Percentiles rank a stretch among this genome's conserved stretches.
Evolutionary conservation across 2,329 filamentous ascomycete genomes (phyloP).

Genomic region (Ascochyta clinopodiicola): DNA sequence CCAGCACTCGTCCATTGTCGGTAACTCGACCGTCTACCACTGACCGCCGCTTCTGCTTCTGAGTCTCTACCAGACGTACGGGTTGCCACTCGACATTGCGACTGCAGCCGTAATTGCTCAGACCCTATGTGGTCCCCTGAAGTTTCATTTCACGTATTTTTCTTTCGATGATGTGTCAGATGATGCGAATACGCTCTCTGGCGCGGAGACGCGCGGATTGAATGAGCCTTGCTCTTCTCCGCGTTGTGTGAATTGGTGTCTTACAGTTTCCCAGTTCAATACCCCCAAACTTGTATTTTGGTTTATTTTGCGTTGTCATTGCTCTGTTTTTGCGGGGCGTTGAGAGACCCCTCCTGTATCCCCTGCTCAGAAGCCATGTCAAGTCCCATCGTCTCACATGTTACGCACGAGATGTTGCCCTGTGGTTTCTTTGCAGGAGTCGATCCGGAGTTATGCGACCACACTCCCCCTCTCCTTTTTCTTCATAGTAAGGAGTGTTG

Average conservation of each 20-base stretch:
- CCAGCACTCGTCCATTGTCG: slow-evolving; percentile 31
- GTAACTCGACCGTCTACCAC: slow-evolving; percentile 44
- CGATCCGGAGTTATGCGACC: slow-evolving; percentile 19
- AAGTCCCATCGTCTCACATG: slow-evolving; percentile 14
- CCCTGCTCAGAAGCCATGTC: slow-evolving; percentile 12
- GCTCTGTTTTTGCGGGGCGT: slow-evolving; percentile 44
- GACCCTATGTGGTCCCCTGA: slow-evolving; percentile 48
- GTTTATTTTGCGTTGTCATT: slow-evolving; percentile 44
- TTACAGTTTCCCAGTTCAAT: slow-evolving; percentile 32
- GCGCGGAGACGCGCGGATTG: slow-evolving; percentile 43
- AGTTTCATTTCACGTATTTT: slow-evolving; percentile 36
- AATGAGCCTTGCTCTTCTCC: slow-evolving; percentile 48
- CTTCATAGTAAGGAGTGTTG: slow-evolving; percentile 32
- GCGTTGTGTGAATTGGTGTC: slow-evolving; percentile 46
- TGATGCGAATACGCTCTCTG: slow-evolving; percentile 41
- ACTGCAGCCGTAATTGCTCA: slow-evolving; percentile 52
- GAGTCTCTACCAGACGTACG: slow-evolving; percentile 46
- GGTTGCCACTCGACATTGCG: slow-evolving; percentile 39
- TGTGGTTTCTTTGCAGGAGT: slow-evolving; percentile 9
- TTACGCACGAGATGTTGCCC: slow-evolving; percentile 1
- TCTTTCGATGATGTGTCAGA: slow-evolving; percentile 13
- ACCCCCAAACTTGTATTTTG: slow-evolving; percentile 35
- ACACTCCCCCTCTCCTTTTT: slow-evolving; percentile 23
- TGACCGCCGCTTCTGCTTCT: slow-evolving; percentile 56
- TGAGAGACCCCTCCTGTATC: slow-evolving; percentile 20